These are phyloP conservation scores for Tribonema minus DNA, from an alignment of 108 stramenopile genomes.

Conservation along the genomic window DNA sequence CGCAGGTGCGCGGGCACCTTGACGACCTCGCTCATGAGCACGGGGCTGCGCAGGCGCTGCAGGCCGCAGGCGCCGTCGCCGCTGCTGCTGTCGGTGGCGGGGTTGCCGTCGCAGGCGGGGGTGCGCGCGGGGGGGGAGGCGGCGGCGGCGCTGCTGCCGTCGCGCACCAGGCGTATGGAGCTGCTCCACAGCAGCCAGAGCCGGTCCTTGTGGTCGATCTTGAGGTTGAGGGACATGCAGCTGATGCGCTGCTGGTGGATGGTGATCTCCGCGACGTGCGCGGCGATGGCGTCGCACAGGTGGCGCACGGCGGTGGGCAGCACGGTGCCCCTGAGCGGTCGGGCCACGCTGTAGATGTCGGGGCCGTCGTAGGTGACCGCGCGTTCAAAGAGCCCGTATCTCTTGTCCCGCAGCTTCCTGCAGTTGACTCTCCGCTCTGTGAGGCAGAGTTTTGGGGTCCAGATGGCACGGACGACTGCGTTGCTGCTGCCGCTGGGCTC, in stretches of 20 bases:
- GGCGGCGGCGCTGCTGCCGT: too few relatives aligned
- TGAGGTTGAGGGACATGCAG: constrained; percentile 74
- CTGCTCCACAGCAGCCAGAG: constrained; percentile 59
- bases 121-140: too few relatives aligned
- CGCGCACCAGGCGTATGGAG: constrained; percentile 56
- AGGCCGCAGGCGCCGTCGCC: too few relatives aligned
- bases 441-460: constrained; percentile 77
- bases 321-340: constrained; percentile 66
- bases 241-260: constrained; percentile 56
- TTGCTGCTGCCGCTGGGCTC: constrained; percentile 69
- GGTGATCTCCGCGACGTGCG: constrained; percentile 64
- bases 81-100: too few relatives aligned
- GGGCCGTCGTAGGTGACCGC: constrained; percentile 77
- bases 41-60: too few relatives aligned
- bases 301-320: constrained; percentile 63
- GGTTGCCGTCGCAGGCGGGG: too few relatives aligned
- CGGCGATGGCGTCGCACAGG: constrained; percentile 68
- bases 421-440: constrained; percentile 69
- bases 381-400: constrained; percentile 72
- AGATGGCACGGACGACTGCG: constrained; percentile 65
- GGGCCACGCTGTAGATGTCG: constrained; percentile 62
- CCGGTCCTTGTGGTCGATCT: constrained; percentile 72
- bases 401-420: constrained; percentile 64
- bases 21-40: too few relatives aligned
- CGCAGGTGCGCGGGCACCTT: constrained; percentile 57